Evolutionary conservation across 441 rosid genomes (phyloP), one percentile per base, ranked within the genome.

Genomic region (Oxalis stricta): DNA sequence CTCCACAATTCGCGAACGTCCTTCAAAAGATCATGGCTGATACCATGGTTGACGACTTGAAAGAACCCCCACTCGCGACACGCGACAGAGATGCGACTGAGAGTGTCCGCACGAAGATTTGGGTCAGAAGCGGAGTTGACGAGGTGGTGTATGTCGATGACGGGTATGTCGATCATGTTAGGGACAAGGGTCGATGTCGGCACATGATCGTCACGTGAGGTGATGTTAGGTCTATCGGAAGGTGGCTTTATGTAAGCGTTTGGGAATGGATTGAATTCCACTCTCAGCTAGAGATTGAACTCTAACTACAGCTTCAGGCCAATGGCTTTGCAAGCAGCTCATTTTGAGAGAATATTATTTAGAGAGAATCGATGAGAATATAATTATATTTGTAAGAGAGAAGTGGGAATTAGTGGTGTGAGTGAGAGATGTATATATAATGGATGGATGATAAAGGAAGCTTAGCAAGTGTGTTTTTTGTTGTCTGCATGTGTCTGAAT

Each of bases 31-130:
- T 31, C 56, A 7, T 40, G 66, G 60, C 49, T 54, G 26, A 79
- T 72, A 18, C 84, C 88, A 7, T 79, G 88, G 73, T 79, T 79
- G 61, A 76, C 88, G 41, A 70, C 66, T 52, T 76, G 88, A 56
- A 79, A 73, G 61, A 79, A 79, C 8, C 84, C 88, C 84, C 88
- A 79, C 33, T 76, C 69, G 11, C 66, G 56, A 37, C 81, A 79
- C 28, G 84, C 79, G 23, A 30, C 55, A 15, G 66, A 58, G 13
- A 71, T 57, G 51, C 14, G 41, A 19, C 28, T 30, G 30, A 72
- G 38, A 26, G 61, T 63, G 31, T 61, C 53, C 4, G 43, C 48
- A 3, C 57, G 62, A 28, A 55, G 53, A 8, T 28, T 14, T 2
- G 3, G 17, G 60, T 56, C 44, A n/a, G n/a, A n/a, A n/a, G n/a